Evolutionary conservation across 1,284 basidiomycete species (phyloP).

Genomic region (Ceratobasidium sp.): DNA sequence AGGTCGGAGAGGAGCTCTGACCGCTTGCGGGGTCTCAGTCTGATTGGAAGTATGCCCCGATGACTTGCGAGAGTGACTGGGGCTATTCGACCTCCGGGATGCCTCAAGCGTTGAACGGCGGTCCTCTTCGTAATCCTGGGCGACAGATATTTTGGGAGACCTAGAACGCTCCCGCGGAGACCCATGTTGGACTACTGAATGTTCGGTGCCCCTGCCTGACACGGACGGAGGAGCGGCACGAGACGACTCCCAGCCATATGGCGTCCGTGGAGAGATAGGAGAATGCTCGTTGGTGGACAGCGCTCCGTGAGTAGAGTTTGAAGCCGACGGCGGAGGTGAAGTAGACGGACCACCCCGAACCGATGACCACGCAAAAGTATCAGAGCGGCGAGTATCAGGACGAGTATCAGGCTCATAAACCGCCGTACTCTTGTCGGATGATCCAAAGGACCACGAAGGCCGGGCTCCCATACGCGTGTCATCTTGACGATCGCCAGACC

Average conservation of each 20-base stretch:
- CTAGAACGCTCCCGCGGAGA: constrained; percentile 25
- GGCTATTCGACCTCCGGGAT: constrained; percentile 19
- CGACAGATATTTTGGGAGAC: constrained; percentile 33
- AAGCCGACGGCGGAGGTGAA: constrained; percentile 38
- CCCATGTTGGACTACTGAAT: constrained; percentile 1
- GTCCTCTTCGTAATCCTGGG: constrained; percentile 31
- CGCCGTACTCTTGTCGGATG: constrained; percentile 26
- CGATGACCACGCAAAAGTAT: constrained; percentile 41
- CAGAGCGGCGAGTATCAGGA: constrained; percentile 32
- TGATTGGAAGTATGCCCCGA: constrained; percentile 29
- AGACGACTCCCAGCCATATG: constrained; percentile 42
- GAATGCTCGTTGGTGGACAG: constrained; percentile 41
- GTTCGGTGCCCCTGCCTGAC: neutral
- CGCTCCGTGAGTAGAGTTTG: constrained; percentile 39
- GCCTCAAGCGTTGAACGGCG: constrained; percentile 14
- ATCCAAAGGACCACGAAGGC: constrained; percentile 41
- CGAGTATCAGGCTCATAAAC: constrained; percentile 19
- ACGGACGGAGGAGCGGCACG: constrained; percentile 10
- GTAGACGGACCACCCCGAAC: constrained; percentile 39
- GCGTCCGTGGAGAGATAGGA: constrained; percentile 36
- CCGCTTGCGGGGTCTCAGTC: neutral
- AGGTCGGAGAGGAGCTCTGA: constrained; percentile 35
- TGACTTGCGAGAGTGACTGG: constrained; percentile 36
- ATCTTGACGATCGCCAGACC: constrained; percentile 19
- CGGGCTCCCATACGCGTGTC: constrained; percentile 13